These are phyloP conservation scores for Gomphus bonarii DNA, from an alignment of 1,284 basidiomycete genomes.

Conservation along the genomic window DNA sequence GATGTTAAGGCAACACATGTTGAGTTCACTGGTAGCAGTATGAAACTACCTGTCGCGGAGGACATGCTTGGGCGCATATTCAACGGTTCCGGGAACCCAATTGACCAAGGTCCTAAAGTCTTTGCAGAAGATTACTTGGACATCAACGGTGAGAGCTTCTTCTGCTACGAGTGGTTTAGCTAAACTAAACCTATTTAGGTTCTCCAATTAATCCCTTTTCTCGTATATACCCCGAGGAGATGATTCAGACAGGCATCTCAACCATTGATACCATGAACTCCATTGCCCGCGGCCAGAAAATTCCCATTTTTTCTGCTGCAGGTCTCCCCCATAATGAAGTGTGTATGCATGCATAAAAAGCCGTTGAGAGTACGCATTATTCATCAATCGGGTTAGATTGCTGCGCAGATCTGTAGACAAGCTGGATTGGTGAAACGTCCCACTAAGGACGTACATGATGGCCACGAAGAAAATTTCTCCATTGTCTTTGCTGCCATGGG, in stretches of 20 bases:
- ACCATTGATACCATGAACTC: conserved; percentile 99
- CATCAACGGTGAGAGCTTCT: conserved; percentile 75
- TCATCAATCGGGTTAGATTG: conserved; percentile 56
- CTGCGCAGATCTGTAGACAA: conserved; percentile 99
- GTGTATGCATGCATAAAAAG: conserved; percentile 15
- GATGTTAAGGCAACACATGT: conserved; percentile 97
- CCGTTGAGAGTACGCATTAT: neutral
- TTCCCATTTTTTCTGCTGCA: conserved; percentile 98
- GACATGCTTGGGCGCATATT: conserved; percentile 99
- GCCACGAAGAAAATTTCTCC: conserved; percentile 99
- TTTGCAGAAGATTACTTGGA: conserved; percentile 99
- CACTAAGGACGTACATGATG: conserved; percentile 95
- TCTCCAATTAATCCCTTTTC: conserved; percentile 99
- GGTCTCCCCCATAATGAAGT: conserved; percentile 99
- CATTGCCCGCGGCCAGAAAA: conserved; percentile 99
- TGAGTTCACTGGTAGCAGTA: conserved; percentile 95
- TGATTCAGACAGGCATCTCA: conserved; percentile 99
- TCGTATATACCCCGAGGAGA: conserved; percentile 99
- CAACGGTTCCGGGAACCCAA: conserved; percentile 97
- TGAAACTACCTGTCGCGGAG: conserved; percentile 99
- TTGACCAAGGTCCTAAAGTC: conserved; percentile 97
- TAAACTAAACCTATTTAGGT: conserved; percentile 36
- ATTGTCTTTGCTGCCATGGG: conserved; percentile 99
- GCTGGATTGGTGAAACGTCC: conserved; percentile 94
- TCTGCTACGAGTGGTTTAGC: neutral